These are phyloP conservation scores for Zoysia japonica DNA, from an alignment of 176 grass and related monocot genomes.

Conservation along the genomic window DNA sequence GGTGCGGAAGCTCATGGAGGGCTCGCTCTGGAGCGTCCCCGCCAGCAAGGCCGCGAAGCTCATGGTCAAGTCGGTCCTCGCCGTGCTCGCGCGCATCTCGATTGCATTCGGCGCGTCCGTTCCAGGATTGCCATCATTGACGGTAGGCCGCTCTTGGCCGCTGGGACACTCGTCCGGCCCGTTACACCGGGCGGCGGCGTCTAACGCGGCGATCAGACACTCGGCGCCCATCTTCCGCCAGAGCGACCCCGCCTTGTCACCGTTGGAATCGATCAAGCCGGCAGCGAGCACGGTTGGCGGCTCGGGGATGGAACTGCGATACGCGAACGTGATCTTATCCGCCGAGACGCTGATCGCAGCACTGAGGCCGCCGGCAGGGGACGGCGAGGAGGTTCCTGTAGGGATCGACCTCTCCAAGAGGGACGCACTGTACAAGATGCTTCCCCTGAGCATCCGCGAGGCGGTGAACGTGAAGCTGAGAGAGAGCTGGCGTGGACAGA, in stretches of 20 bases:
- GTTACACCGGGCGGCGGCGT: conserved; percentile 24
- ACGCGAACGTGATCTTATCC: conserved; percentile 67
- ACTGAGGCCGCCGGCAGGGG: conserved; percentile 35
- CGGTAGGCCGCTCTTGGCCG: background rate
- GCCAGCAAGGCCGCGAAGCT: conserved; percentile 52
- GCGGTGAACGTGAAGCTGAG: conserved; percentile 63
- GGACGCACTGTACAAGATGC: conserved; percentile 73
- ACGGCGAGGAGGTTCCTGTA: conserved; percentile 9
- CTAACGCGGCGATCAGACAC: conserved; percentile 40
- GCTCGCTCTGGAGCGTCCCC: conserved; percentile 63
- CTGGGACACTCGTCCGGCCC: conserved; percentile 53
- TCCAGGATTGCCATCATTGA: conserved; percentile 49
- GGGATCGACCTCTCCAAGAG: conserved; percentile 55
- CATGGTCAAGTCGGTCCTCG: conserved; percentile 67
- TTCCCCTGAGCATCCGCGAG: conserved; percentile 60
- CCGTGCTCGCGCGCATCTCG: conserved; percentile 63
- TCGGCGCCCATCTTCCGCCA: conserved; percentile 66
- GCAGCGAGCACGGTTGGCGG: conserved; percentile 54
- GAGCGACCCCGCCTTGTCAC: conserved; percentile 14
- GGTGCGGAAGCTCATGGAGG: conserved; percentile 60
- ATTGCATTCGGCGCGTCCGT: conserved; percentile 51
- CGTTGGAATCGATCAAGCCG: conserved; percentile 37
- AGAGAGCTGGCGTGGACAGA: conserved; percentile 45
- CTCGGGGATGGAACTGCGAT: conserved; percentile 60
- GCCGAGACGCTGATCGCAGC: conserved; percentile 48